Evolutionary conservation across 768 basidiomycete species (phyloP).

Genomic region (Termitomyces sp.): DNA sequence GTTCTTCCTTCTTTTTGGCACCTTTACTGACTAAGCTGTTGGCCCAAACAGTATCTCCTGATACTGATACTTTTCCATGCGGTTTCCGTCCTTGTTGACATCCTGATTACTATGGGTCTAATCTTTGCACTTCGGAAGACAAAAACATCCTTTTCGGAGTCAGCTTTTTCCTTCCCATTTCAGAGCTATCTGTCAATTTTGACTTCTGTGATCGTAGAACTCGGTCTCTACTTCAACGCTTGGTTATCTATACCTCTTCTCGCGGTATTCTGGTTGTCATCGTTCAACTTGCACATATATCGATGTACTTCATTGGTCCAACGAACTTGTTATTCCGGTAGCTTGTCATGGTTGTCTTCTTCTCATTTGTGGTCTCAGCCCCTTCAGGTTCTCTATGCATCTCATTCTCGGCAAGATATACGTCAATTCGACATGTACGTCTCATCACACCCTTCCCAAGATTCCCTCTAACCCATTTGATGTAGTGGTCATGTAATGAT

Average conservation of each 20-base stretch:
- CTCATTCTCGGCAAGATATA: slow-evolving; percentile 7
- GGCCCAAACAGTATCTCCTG: background rate
- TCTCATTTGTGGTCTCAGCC: background rate
- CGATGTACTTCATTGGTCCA: slow-evolving; percentile 6
- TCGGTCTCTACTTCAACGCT: slow-evolving; percentile 5
- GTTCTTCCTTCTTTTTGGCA: background rate
- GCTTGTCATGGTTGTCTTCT: background rate
- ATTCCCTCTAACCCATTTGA: background rate
- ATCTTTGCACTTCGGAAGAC: background rate
- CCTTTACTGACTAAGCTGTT: background rate
- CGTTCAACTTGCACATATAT: slow-evolving; percentile 8
- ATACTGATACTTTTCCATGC: slow-evolving; percentile 1
- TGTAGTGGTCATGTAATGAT: background rate
- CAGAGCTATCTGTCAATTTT: background rate
- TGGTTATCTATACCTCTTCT: slow-evolving; percentile 4
- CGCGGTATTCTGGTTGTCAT: slow-evolving; percentile 7
- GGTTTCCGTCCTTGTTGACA: background rate
- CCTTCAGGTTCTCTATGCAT: slow-evolving; percentile 4
- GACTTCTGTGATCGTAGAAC: background rate
- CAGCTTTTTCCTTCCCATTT: no score
- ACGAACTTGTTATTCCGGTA: slow-evolving; percentile 4
- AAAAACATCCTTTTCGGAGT: background rate
- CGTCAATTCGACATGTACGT: slow-evolving; percentile 8
- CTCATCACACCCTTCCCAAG: no score
- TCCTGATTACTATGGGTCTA: slow-evolving; percentile 6